These are phyloP conservation scores for Aspergillus ostianus DNA, from an alignment of 495 filamentous ascomycete species.

Conservation along the genomic window DNA sequence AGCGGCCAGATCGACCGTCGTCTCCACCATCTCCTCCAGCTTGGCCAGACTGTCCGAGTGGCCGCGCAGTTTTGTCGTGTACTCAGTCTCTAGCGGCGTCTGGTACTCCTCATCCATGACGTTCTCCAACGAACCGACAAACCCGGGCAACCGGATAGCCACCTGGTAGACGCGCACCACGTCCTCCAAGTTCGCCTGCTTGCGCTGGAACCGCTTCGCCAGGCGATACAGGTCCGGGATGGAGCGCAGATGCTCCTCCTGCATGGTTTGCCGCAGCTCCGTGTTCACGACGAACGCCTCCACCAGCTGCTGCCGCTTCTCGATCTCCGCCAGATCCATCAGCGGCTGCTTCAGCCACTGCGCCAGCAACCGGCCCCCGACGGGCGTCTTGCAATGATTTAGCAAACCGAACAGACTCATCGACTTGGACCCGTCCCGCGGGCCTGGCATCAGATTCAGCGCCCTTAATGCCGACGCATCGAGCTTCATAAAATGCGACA, in stretches of 20 bases:
- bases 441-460: conserved; percentile 95
- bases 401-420: conserved; percentile 95
- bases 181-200: conserved; percentile 88
- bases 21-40: conserved; percentile 97
- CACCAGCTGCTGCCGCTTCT: conserved; percentile 88
- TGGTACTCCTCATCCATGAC: conserved; percentile 96
- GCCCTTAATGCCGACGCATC: conserved; percentile 93
- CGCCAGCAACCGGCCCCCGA: conserved; percentile 83
- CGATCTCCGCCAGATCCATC: conserved; percentile 88
- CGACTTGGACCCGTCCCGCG: conserved; percentile 89
- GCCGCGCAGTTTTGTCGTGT: conserved; percentile 76
- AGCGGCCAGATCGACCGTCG: conserved; percentile 93
- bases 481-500: conserved; percentile 98
- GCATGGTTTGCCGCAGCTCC: conserved; percentile 92
- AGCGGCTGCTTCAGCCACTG: conserved; percentile 99
- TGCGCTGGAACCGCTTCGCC: conserved; percentile 90
- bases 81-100: conserved; percentile 81
- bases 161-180: conserved; percentile 95
- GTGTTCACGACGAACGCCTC: conserved; percentile 94
- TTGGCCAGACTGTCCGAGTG: conserved; percentile 78
- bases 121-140: conserved; percentile 83
- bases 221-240: conserved; percentile 94
- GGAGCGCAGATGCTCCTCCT: conserved; percentile 91
- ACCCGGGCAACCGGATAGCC: conserved; percentile 83
- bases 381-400: conserved; percentile 96